phyloP scores from a whole-genome alignment of 2,329 filamentous ascomycete species.

The Ascochyta clinopodiicola region DNA sequence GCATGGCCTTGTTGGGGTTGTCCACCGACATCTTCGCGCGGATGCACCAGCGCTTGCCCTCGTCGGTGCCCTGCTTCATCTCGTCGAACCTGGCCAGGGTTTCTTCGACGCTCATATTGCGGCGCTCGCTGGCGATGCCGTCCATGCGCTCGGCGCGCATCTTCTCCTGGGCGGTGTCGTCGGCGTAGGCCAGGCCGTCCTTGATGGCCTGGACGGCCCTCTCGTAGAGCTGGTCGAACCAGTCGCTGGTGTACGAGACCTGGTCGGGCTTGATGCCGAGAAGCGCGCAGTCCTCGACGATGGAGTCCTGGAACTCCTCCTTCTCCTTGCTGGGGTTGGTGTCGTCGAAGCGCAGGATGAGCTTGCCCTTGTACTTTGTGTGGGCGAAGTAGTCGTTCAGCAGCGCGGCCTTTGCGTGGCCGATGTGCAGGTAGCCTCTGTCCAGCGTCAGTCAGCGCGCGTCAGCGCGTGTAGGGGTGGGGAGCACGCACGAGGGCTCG shows the following conservation, averaged over 20 bases:
- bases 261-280: slow-evolving; percentile 91
- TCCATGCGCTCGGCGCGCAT: slow-evolving; percentile 87
- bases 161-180: slow-evolving; percentile 88
- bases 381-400: slow-evolving; percentile 98
- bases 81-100: slow-evolving; percentile 86
- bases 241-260: slow-evolving; percentile 90
- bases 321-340: slow-evolving; percentile 98
- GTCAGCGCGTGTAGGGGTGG: neutral
- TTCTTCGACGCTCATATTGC: slow-evolving; percentile 80
- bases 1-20: slow-evolving; percentile 92
- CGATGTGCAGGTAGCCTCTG: slow-evolving; percentile 87
- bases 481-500: slow-evolving; percentile 76
- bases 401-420: slow-evolving; percentile 91
- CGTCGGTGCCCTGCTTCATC: slow-evolving; percentile 85
- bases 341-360: slow-evolving; percentile 93
- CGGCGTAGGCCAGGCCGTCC: slow-evolving; percentile 87
- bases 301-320: slow-evolving; percentile 92
- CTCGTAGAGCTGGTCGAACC: slow-evolving; percentile 91
- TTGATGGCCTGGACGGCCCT: slow-evolving; percentile 84
- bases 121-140: slow-evolving; percentile 79
- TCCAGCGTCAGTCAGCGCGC: slow-evolving; percentile 3
- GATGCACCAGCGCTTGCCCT: slow-evolving; percentile 87
- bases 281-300: slow-evolving; percentile 86
- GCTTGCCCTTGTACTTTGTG: slow-evolving; percentile 86
- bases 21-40: slow-evolving; percentile 92